Conservation (phyloP, 345 rosid genomes). For the Moricandia moricandioides region DNA sequence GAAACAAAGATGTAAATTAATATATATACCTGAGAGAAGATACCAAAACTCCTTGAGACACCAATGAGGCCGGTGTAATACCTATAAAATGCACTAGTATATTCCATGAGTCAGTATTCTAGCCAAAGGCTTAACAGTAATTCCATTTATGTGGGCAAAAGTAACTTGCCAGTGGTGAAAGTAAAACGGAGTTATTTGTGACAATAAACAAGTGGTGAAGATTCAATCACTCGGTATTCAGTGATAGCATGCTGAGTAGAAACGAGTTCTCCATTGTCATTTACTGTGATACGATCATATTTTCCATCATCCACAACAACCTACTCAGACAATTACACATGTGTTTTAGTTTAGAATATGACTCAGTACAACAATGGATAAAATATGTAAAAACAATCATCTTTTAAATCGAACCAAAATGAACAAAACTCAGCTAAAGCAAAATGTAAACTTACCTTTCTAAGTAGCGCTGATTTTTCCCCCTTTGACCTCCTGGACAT, state of each 20-base stretch:
- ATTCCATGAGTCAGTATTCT: too few species aligned
- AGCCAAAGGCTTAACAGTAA: too few species aligned
- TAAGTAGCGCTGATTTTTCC: constrained; percentile 52
- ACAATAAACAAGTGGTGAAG: constrained; percentile 59
- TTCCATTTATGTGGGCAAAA: too few species aligned
- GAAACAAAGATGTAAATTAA: too few species aligned
- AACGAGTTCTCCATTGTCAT: constrained; percentile 17
- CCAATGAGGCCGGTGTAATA: too few species aligned
- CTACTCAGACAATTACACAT: constrained; percentile 8
- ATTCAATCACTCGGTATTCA: constrained; percentile 64
- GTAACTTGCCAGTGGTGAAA: too few species aligned
- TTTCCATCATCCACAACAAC: constrained; percentile 44
- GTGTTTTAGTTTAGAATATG: not conserved
- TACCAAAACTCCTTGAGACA: too few species aligned
- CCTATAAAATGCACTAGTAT: too few species aligned
- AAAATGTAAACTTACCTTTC: constrained; percentile 54
- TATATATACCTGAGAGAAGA: too few species aligned
- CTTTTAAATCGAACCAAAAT: not conserved
- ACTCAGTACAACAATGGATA: not conserved
- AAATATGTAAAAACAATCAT: not conserved
- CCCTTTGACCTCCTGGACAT: constrained; percentile 15
- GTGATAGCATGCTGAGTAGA: constrained; percentile 28
- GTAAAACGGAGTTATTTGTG: not conserved
- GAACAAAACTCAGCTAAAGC: not conserved
- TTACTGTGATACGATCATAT: constrained; percentile 75